A percentile compares a stretch with the other conserved stretches of the same genome.
phyloP scores from a whole-genome alignment of 352 stramenopile species.

The Hyaloperonospora brassicae region DNA sequence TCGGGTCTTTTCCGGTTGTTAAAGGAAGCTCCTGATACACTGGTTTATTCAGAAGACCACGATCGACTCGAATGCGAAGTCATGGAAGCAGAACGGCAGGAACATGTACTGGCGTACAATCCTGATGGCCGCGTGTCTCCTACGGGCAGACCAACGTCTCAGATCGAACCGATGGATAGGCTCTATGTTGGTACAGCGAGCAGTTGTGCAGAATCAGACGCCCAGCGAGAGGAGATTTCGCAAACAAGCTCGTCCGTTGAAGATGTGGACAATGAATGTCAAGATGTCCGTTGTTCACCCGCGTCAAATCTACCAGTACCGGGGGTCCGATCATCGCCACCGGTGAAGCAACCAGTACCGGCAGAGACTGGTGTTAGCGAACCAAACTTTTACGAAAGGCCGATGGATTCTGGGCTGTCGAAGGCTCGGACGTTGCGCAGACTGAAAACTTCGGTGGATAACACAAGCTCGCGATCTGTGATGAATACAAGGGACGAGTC shows the following conservation, averaged over 20 bases:
- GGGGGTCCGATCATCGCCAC: constrained; percentile 34
- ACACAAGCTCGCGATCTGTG: constrained; percentile 6
- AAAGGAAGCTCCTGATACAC: constrained; percentile 74
- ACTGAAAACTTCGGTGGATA: constrained; percentile 41
- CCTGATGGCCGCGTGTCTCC: constrained; percentile 31
- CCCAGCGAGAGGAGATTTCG: constrained; percentile 11
- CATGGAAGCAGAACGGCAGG: constrained; percentile 36
- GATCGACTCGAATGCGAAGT: constrained; percentile 78
- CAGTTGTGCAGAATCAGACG: constrained; percentile 11
- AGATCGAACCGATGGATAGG: constrained; percentile 14
- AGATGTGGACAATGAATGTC: constrained; percentile 10
- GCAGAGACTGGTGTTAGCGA: constrained; percentile 20
- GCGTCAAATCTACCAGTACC: constrained; percentile 23
- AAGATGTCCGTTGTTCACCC: constrained; percentile 22
- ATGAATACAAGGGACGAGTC: constrained; percentile 13
- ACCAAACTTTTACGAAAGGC: constrained; percentile 11
- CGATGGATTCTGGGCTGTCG: constrained; percentile 54
- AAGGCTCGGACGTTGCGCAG: constrained; percentile 60
- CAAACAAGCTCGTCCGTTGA: constrained; percentile 17
- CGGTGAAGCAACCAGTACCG: constrained; percentile 24
- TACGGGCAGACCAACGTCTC: constrained; percentile 27
- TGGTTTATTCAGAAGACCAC: constrained; percentile 74
- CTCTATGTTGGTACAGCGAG: constrained; percentile 6
- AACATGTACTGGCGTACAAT: constrained; percentile 24
- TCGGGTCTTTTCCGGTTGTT: constrained; percentile 83